Conservation (phyloP, 1,284 basidiomycete genomes). For the Apiotrichum akiyoshidainum region DNA sequence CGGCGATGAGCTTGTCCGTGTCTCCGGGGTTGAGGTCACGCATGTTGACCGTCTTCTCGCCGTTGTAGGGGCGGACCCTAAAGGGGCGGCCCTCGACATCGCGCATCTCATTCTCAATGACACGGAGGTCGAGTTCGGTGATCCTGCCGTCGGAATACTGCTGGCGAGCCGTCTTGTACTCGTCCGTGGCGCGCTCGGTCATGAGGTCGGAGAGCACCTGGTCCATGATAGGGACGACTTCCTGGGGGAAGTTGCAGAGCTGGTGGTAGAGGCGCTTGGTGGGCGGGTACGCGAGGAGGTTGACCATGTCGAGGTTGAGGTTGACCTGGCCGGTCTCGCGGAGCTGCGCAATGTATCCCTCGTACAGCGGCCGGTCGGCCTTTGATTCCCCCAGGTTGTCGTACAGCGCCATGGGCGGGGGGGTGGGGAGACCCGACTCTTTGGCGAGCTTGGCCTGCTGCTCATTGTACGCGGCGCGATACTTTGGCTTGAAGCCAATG, state of each 20-base stretch:
- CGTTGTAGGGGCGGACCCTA: conserved; percentile 87
- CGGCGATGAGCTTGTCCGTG: conserved; percentile 90
- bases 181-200: conserved; percentile 73
- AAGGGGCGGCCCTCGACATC: conserved; percentile 78
- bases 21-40: conserved; percentile 85
- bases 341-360: conserved; percentile 79
- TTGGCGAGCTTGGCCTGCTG: conserved; percentile 52
- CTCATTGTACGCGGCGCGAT: conserved; percentile 64
- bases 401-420: conserved; percentile 44
- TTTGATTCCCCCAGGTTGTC: conserved; percentile 59
- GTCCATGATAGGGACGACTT: conserved; percentile 95
- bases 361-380: conserved; percentile 72
- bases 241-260: conserved; percentile 88
- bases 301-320: conserved; percentile 84
- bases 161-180: conserved; percentile 57
- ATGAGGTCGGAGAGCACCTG: conserved; percentile 88
- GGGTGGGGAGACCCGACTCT: conserved; percentile 36
- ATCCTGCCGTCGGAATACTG: conserved; percentile 31
- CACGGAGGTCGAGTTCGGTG: conserved; percentile 60
- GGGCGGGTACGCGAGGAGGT: conserved; percentile 83
- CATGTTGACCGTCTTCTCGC: conserved; percentile 76
- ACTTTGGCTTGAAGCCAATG: conserved; percentile 89
- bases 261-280: conserved; percentile 75
- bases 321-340: conserved; percentile 85
- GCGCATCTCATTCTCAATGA: conserved; percentile 71